These are phyloP conservation scores for Neophaeococcomyces mojaviensis DNA, from an alignment of 2,329 filamentous ascomycete species.

Conservation along the genomic window DNA sequence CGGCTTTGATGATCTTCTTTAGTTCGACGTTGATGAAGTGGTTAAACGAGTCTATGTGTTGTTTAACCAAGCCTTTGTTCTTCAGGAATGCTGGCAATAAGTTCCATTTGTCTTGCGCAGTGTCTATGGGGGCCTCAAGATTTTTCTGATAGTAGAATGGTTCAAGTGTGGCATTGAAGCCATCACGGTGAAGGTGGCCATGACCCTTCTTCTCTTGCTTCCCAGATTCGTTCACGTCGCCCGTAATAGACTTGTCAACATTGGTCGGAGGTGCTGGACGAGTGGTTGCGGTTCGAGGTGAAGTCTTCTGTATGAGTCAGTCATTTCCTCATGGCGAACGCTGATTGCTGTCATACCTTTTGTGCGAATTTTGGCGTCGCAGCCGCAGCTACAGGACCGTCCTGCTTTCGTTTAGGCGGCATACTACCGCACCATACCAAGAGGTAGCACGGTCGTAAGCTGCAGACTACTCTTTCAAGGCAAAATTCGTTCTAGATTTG, in stretches of 20 bases:
- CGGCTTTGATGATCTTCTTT: constrained; percentile 92
- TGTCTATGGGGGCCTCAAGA: constrained; percentile 62
- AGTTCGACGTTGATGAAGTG: constrained; percentile 95
- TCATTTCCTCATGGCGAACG: not conserved
- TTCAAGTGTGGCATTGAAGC: constrained; percentile 58
- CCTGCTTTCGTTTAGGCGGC: constrained; percentile 22
- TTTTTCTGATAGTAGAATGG: constrained; percentile 64
- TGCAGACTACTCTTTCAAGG: not conserved
- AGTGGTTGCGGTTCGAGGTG: constrained; percentile 1
- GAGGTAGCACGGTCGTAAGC: not conserved
- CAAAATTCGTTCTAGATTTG: not conserved
- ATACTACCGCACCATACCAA: constrained; percentile 9
- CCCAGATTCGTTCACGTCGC: constrained; percentile 7
- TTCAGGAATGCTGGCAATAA: constrained; percentile 94
- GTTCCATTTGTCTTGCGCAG: constrained; percentile 85
- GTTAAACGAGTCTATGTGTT: constrained; percentile 98
- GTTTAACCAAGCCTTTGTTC: constrained; percentile 92
- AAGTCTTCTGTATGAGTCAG: constrained; percentile 4
- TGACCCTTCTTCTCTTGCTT: constrained; percentile 13
- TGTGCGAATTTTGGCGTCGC: constrained; percentile 9
- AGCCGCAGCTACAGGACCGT: constrained; percentile 13
- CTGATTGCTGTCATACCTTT: constrained; percentile 13
- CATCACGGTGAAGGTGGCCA: constrained; percentile 25
- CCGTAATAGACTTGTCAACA: not conserved
- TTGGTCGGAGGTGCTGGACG: not conserved